Evolutionary conservation across 2,329 filamentous ascomycete genomes (phyloP).

Genomic region (Fusarium sulawesiense): DNA sequence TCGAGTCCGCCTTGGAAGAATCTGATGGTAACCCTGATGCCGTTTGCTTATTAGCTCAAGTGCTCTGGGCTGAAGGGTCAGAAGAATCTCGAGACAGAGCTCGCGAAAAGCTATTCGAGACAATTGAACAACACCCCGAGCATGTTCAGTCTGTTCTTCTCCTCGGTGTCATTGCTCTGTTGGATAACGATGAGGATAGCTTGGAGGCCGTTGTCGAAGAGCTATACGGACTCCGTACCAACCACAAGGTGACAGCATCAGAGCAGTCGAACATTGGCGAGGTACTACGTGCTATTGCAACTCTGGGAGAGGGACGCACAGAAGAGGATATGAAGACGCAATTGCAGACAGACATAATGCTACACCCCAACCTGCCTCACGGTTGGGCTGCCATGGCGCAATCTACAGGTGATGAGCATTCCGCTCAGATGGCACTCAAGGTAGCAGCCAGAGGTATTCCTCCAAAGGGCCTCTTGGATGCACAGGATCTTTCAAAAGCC

Average conservation of each 20-base stretch:
- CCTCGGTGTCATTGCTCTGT: conserved; percentile 83
- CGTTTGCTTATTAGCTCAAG: conserved; percentile 87
- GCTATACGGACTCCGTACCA: conserved; percentile 77
- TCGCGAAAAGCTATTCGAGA: conserved; percentile 81
- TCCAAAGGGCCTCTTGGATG: conserved; percentile 74
- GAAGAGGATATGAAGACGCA: conserved; percentile 69
- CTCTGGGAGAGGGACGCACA: conserved; percentile 61
- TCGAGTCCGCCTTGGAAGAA: conserved; percentile 82
- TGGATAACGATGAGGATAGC: conserved; percentile 83
- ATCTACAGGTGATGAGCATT: conserved; percentile 63
- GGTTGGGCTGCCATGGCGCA: conserved; percentile 83
- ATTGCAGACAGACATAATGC: conserved; percentile 80
- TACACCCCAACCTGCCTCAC: conserved; percentile 80
- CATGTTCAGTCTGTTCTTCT: conserved; percentile 85
- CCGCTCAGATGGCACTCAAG: conserved; percentile 81
- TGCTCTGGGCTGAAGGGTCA: conserved; percentile 90
- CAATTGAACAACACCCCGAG: conserved; percentile 77
- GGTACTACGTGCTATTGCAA: conserved; percentile 79
- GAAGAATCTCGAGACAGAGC: conserved; percentile 80
- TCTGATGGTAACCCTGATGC: conserved; percentile 82
- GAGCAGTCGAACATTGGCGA: conserved; percentile 78
- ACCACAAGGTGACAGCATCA: conserved; percentile 68
- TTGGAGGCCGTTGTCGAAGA: conserved; percentile 84
- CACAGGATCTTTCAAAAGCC: conserved; percentile 76
- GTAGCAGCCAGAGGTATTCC: conserved; percentile 82